Percentiles rank a stretch among this genome's conserved stretches.
Conservation (phyloP, 352 stramenopile genomes). For the Pythium volutum region DNA sequence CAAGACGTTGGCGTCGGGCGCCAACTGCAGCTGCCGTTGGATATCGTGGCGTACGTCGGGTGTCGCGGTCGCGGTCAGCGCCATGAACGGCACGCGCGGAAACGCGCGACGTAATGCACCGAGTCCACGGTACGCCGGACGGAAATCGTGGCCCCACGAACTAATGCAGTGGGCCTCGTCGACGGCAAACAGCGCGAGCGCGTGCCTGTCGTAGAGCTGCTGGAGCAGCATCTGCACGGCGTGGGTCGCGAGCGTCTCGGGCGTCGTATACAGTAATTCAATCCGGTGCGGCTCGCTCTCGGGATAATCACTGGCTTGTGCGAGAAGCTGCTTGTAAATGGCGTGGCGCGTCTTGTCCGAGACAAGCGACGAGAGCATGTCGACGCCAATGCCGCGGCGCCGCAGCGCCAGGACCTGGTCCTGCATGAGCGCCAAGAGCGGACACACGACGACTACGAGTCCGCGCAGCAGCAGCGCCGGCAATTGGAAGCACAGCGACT, state of each 20-base stretch:
- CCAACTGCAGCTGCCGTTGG: constrained; percentile 34
- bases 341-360: constrained; percentile 24
- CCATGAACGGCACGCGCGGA: constrained; percentile 59
- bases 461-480: constrained; percentile 63
- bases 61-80: constrained; percentile 90
- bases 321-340: constrained; percentile 33
- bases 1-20: constrained; percentile 34
- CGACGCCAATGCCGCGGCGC: constrained; percentile 37
- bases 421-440: constrained; percentile 87
- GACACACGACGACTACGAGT: constrained; percentile 86
- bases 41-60: constrained; percentile 63
- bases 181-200: constrained; percentile 59
- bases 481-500: constrained; percentile 97
- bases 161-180: constrained; percentile 94
- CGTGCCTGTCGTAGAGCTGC: constrained; percentile 27
- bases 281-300: constrained; percentile 20
- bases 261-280: constrained; percentile 86
- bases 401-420: constrained; percentile 80
- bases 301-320: constrained; percentile 1
- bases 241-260: constrained; percentile 68
- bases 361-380: constrained; percentile 58
- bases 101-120: constrained; percentile 36
- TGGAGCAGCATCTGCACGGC: constrained; percentile 45
- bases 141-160: constrained; percentile 89
- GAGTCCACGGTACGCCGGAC: constrained; percentile 58